phyloP scores from a whole-genome alignment of 1,284 basidiomycete genomes.

The Tranzscheliella williamsii region DNA sequence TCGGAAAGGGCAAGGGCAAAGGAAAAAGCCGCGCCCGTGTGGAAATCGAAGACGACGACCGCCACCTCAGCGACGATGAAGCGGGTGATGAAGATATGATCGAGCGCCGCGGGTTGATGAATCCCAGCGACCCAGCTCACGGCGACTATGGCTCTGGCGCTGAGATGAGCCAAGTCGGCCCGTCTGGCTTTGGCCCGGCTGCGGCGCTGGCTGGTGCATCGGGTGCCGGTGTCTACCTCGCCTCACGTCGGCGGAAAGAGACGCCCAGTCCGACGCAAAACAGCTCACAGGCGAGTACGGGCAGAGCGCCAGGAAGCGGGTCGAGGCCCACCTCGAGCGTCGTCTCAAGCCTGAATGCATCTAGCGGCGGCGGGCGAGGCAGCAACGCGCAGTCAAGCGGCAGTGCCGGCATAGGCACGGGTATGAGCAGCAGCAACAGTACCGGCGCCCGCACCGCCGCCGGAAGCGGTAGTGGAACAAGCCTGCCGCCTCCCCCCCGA shows the following conservation, averaged over 20 bases:
- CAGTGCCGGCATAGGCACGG: not conserved
- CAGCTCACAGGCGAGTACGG: slow-evolving; percentile 2
- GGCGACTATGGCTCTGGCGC: slow-evolving; percentile 7
- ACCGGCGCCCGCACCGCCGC: slow-evolving; percentile 24
- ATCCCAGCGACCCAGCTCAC: slow-evolving; percentile 4
- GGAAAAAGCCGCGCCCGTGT: not conserved
- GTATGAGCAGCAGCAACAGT: slow-evolving; percentile 38
- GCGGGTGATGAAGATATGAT: slow-evolving; percentile 15
- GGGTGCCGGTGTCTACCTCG: slow-evolving; percentile 1
- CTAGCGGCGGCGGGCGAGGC: not conserved
- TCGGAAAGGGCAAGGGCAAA: slow-evolving; percentile 1
- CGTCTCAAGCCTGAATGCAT: slow-evolving; percentile 4
- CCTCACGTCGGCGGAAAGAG: not conserved
- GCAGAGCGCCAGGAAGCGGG: not conserved
- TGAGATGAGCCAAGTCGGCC: slow-evolving; percentile 13
- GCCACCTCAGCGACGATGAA: slow-evolving; percentile 18
- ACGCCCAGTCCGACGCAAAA: not conserved
- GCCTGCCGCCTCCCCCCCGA: slow-evolving; percentile 31
- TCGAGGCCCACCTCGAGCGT: slow-evolving; percentile 8
- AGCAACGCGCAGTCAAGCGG: not conserved
- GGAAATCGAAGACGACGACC: slow-evolving; percentile 26
- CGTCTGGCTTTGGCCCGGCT: slow-evolving; percentile 1
- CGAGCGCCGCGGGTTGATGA: slow-evolving; percentile 36
- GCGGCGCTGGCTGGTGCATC: slow-evolving; percentile 9
- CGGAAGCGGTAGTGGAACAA: slow-evolving; percentile 18